phyloP scores from a whole-genome alignment of 2,329 filamentous ascomycete genomes.

The Claviceps citrina region DNA sequence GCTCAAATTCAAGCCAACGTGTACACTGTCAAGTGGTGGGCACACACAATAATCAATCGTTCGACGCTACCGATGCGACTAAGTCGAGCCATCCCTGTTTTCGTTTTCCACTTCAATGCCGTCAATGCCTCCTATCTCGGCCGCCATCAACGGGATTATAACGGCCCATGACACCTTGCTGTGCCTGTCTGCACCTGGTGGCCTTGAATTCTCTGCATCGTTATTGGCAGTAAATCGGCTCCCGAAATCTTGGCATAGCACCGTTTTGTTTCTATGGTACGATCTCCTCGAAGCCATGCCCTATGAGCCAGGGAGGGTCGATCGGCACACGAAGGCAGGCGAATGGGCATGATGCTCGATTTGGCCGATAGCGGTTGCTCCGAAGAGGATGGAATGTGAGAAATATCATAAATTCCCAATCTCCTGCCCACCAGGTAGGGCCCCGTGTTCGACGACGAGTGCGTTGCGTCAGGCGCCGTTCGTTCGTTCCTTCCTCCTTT shows the following conservation, averaged over 20 bases:
- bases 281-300: background rate
- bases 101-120: background rate
- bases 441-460: background rate
- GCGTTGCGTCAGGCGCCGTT: background rate
- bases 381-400: background rate
- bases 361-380: background rate
- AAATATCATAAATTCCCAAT: background rate
- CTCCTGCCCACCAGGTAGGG: too few species aligned
- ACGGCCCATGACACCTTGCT: background rate
- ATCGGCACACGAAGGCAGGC: background rate
- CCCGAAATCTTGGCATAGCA: slow-evolving; percentile 1
- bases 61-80: background rate
- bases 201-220: slow-evolving; percentile 1
- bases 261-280: background rate
- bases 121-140: slow-evolving; percentile 3
- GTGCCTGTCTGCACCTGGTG: slow-evolving; percentile 1
- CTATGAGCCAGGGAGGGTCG: background rate
- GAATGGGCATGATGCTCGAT: background rate
- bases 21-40: background rate
- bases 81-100: background rate
- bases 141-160: background rate
- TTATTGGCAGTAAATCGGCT: slow-evolving; percentile 4
- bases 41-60: background rate
- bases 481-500: slow-evolving; percentile 1
- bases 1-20: too few species aligned